Base-by-base conservation (phyloP, 768 basidiomycete species). In the Tylopilus felleus region DNA sequence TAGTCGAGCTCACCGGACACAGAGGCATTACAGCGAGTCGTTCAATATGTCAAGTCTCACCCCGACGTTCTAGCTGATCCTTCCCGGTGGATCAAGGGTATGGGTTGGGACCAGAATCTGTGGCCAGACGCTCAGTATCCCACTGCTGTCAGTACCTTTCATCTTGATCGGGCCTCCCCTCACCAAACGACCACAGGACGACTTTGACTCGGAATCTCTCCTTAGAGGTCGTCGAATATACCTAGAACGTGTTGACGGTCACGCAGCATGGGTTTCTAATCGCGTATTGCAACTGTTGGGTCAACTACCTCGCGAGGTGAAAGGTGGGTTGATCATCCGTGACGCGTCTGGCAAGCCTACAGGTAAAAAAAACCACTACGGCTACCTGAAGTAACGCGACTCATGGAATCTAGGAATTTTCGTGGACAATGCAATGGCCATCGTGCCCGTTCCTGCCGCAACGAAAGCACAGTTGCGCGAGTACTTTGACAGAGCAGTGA, bases 101-200 rank as follows among this genome's bases (percentile, higher is more conserved):
- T 88, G 75, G 95, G 95, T 5, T 98, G 95, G 94, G 91, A 98
- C 64, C 93, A 98, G 70, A 96, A 88, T 1, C 77, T 80, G 53
- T 92, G 89, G 89, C 58, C 77, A 8, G 76, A 74, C 12, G 68
- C 74, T 9, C 65, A 75, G 22, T 94, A 92, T 58, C 93, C 93
- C 3, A 83, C 79, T 29, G 85, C 89, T 1, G 92, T 90, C 61
- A 21, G 66, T 65, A 3, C 21, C 31, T 23, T 79, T 47, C 12
- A 10, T 35, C 31, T 25, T 78, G 27, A 22, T 22, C 16, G 7
- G 0, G 10, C 7, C 10, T 53, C 8, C 33, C 21, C 23, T 45
- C 3, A 29, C 25, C 35, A 5, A 46, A 47, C 29, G n/a, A 49
- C 35, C 13, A 8, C 47, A 93, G 91, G 78, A 75, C 12, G 90